Evolutionary conservation across 192 early-diverging fungal species (phyloP).

Genomic region (Funneliformis geosporum): DNA sequence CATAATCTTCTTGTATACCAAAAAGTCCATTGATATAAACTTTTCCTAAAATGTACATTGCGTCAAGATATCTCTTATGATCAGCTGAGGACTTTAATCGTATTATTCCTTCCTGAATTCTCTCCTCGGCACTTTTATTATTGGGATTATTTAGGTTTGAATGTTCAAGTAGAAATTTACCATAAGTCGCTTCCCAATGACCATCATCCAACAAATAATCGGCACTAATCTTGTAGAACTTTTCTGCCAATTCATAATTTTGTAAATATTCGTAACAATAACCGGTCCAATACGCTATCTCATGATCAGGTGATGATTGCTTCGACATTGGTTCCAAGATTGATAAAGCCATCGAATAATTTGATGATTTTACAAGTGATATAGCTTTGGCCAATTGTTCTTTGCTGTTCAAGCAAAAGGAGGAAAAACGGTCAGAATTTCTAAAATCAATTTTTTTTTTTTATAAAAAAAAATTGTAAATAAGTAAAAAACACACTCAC

Average conservation of each 20-base stretch:
- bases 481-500: not conserved
- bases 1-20: not conserved
- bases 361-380: not conserved
- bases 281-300: not conserved
- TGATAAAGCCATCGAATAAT: not conserved
- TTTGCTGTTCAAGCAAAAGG: not conserved
- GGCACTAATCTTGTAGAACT: not conserved
- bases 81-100: not conserved
- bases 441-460: too few relatives aligned
- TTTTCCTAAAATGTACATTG: not conserved
- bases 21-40: not conserved
- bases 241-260: not conserved
- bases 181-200: not conserved
- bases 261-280: not conserved
- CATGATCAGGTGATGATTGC: not conserved
- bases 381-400: not conserved
- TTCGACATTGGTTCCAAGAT: not conserved
- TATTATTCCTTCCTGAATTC: not conserved
- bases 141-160: not conserved
- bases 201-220: not conserved
- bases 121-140: not conserved
- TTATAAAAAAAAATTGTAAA: not conserved
- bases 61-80: not conserved
- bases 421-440: not conserved
- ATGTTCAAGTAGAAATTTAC: not conserved